These are phyloP conservation scores for Aureobasidium subglaciale DNA, from an alignment of 2,329 filamentous ascomycete species.

Conservation along the genomic window DNA sequence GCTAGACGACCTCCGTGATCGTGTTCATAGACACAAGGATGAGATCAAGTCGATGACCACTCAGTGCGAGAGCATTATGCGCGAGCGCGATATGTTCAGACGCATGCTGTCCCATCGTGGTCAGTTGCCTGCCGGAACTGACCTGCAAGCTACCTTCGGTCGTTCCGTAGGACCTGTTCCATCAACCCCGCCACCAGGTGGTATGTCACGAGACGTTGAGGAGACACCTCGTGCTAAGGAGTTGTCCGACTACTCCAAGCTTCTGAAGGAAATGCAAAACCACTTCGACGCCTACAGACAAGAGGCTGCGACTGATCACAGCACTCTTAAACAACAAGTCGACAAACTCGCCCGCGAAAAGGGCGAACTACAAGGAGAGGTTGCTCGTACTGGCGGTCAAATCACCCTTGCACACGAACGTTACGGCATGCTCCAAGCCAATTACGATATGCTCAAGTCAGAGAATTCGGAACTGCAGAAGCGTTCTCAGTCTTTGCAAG, in stretches of 20 bases:
- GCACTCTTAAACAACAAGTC: constrained; percentile 76
- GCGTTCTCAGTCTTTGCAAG: constrained; percentile 66
- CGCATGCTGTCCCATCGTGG: constrained; percentile 79
- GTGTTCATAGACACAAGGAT: constrained; percentile 72
- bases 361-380: constrained; percentile 71
- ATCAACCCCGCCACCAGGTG: constrained; percentile 38
- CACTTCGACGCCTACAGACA: constrained; percentile 87
- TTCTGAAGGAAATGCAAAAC: constrained; percentile 78
- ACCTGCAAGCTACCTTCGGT: constrained; percentile 63
- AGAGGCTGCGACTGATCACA: constrained; percentile 73
- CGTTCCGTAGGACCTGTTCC: constrained; percentile 55
- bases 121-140: constrained; percentile 50
- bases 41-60: constrained; percentile 75
- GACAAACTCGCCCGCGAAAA: constrained; percentile 78
- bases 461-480: constrained; percentile 86
- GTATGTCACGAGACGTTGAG: constrained; percentile 27
- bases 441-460: constrained; percentile 72
- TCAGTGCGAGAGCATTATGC: constrained; percentile 86
- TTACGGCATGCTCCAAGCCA: constrained; percentile 82
- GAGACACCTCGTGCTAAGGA: constrained; percentile 47
- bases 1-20: constrained; percentile 63
- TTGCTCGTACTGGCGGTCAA: constrained; percentile 73
- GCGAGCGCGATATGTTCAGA: constrained; percentile 95
- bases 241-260: constrained; percentile 64
- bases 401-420: constrained; percentile 74